Base-by-base conservation (phyloP, 306 rosid species). In the Vigna trinervia region DNA sequence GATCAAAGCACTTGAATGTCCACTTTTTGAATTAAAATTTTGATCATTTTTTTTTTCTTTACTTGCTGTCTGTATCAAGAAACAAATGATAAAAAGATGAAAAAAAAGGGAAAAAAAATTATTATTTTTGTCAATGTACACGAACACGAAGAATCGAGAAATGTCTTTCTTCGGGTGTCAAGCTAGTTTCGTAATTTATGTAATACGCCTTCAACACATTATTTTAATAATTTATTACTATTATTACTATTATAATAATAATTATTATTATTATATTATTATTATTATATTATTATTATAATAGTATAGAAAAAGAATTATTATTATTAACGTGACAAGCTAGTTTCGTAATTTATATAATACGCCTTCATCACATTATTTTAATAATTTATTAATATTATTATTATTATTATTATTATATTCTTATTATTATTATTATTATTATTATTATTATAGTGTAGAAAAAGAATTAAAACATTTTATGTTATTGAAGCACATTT, bases 121-220 rank as follows among this genome's bases (percentile, higher is more conserved):
- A 22, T 22, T 17, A 58, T 61, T 34, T 75, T 34, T 56, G 39
- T 69, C 50, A 68, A 66, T 39, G 67, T 12, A n/a, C 48, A 32
- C 20, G 2, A 34, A 19, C 59, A 43, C 45, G 59, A 28, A 56
- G 61, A 56, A 69, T 78, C 81, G 22, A 45, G 62, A 57, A 66
- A 43, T 7, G 32, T 2, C 34, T 26, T 64, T 51, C 56, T 5
- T 20, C 53, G 36, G 20, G n/a, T 43, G 28, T 8, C 38, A 73
- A 58, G 56, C 45, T 30, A 47, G 47, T 45, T 60, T 41, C 6
- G 32, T 64, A 64, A 39, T 64, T 39, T 19, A 45, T 46, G 1
- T 11, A 68, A 46, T 1, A 6, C 22, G 6, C 36, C 56, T 17
- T 19, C 11, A 5, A 6, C 41, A 6, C 41, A 36, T 36, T 7